These are phyloP conservation scores for Beauveria brongniartii DNA, from an alignment of 2,329 filamentous ascomycete species.

Conservation along the genomic window DNA sequence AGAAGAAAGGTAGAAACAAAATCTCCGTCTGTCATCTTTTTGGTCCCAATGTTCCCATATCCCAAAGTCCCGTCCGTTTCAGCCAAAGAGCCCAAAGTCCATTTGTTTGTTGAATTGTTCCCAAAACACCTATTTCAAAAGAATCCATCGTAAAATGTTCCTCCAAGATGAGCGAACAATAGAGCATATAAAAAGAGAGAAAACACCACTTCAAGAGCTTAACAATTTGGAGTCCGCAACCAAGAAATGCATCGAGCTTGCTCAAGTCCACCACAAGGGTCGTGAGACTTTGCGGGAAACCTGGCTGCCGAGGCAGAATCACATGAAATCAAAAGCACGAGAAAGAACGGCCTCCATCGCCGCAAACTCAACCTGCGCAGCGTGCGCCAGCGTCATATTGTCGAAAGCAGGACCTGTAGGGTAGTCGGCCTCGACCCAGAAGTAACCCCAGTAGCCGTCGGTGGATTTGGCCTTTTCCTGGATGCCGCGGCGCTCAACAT, in stretches of 20 bases:
- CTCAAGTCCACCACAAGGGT: too few species aligned
- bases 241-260: too few species aligned
- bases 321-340: conserved; percentile 26
- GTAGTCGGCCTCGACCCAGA: conserved; percentile 40
- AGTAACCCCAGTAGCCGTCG: conserved; percentile 43
- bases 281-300: too few species aligned
- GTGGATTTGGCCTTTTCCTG: conserved; percentile 25
- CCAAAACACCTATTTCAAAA: conserved; percentile 6
- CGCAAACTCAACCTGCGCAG: conserved; percentile 37
- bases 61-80: background rate
- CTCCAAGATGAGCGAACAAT: background rate
- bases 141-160: conserved; percentile 1
- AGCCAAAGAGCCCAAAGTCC: background rate
- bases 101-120: background rate
- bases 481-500: conserved; percentile 34
- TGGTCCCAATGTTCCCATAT: background rate
- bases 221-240: too few species aligned
- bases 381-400: conserved; percentile 38
- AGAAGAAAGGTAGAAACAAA: background rate
- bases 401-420: conserved; percentile 35
- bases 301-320: background rate
- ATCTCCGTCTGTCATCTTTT: background rate
- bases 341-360: conserved; percentile 42
- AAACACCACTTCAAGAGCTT: background rate
- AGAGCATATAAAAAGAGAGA: background rate